Conservation (phyloP, 108 stramenopile genomes). For the Cyclotella choctawhatcheeana region DNA sequence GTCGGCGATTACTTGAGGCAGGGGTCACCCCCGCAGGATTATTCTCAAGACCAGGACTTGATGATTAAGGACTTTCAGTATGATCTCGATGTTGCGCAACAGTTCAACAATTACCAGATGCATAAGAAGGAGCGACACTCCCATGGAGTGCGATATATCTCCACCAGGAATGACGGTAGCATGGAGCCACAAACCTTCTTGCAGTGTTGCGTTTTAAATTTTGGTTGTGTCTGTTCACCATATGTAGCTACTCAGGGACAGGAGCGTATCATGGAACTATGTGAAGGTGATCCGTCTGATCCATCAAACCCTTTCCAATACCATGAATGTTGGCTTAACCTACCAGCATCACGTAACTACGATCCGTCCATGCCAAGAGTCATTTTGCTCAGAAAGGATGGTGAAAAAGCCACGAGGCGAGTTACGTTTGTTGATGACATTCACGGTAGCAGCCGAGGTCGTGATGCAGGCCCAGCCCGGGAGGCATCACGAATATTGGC, state of each 20-base stretch:
- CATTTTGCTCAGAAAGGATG: neutral
- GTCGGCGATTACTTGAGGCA: neutral
- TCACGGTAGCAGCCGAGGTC: neutral
- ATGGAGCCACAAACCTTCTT: neutral
- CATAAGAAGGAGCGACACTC: slow-evolving; percentile 23
- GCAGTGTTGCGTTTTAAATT: neutral
- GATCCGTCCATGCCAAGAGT: slow-evolving; percentile 17
- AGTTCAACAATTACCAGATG: slow-evolving; percentile 16
- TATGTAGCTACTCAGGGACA: neutral
- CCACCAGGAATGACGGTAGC: slow-evolving; percentile 1
- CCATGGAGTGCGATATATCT: slow-evolving; percentile 5
- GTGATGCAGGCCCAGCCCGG: neutral
- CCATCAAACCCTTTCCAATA: neutral
- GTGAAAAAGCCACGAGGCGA: neutral
- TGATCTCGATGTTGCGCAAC: slow-evolving; percentile 13
- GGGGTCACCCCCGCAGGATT: slow-evolving; percentile 6
- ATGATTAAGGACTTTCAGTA: neutral
- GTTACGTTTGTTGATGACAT: slow-evolving; percentile 5
- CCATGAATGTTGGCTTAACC: neutral
- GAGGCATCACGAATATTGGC: neutral
- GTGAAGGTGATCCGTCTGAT: neutral
- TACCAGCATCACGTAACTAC: neutral
- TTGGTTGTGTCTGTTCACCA: neutral
- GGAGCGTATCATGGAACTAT: neutral
- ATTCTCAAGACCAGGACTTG: neutral